Percentiles rank a stretch among this genome's conserved stretches.
Evolutionary conservation across 2,329 filamentous ascomycete species (phyloP).

Genomic region (Colletotrichum theobromicola): DNA sequence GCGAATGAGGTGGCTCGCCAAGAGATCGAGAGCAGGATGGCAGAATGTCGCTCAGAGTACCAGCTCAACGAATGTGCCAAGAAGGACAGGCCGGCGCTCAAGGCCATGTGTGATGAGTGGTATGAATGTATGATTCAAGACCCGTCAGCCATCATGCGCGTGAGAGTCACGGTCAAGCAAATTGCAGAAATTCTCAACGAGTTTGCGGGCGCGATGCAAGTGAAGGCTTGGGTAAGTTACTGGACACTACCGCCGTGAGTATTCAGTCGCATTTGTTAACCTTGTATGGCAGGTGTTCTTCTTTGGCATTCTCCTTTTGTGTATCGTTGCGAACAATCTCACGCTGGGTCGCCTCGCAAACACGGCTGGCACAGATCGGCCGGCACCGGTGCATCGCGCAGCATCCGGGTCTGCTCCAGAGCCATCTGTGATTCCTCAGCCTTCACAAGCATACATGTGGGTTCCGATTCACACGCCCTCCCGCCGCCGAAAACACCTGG

Average conservation of each 20-base stretch:
- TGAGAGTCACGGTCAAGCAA: constrained; percentile 83
- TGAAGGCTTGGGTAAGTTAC: constrained; percentile 69
- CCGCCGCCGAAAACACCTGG: constrained; percentile 42
- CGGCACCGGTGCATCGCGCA: constrained; percentile 30
- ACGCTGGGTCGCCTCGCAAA: constrained; percentile 42
- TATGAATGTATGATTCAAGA: constrained; percentile 87
- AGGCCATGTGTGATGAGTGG: constrained; percentile 79
- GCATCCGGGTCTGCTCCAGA: constrained; percentile 18
- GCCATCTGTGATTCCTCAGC: constrained; percentile 29
- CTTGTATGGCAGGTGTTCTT: constrained; percentile 51
- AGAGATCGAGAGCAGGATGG: constrained; percentile 74
- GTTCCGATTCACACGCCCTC: constrained; percentile 56
- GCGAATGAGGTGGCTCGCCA: constrained; percentile 73
- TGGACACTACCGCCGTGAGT: not conserved
- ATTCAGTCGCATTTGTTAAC: not conserved
- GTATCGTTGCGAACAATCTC: constrained; percentile 57
- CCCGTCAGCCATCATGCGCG: constrained; percentile 76
- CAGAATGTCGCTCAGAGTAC: constrained; percentile 75
- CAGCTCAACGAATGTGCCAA: constrained; percentile 74
- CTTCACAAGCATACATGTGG: constrained; percentile 52
- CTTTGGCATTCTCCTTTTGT: constrained; percentile 51
- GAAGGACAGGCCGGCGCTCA: constrained; percentile 73
- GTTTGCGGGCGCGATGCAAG: constrained; percentile 88
- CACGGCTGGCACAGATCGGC: constrained; percentile 27
- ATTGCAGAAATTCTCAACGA: constrained; percentile 93